These are phyloP conservation scores for Trypanosoma rangeli DNA, from an alignment of 208 protist species.

Conservation along the genomic window DNA sequence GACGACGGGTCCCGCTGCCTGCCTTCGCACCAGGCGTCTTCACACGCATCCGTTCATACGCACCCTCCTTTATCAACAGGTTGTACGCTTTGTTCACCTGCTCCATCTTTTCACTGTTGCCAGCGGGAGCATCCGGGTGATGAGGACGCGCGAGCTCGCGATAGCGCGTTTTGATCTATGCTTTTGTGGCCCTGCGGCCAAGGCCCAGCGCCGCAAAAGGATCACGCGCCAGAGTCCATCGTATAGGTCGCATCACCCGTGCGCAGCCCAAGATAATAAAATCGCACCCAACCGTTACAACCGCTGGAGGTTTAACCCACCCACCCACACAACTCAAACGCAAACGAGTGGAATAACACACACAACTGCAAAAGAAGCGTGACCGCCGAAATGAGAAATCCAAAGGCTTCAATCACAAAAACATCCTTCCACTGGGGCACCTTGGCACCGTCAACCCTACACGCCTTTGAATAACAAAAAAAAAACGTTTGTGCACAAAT, in stretches of 20 bases:
- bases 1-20: not conserved
- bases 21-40: constrained; percentile 9
- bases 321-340: not conserved
- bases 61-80: constrained; percentile 77
- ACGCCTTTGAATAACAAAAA: too few species aligned
- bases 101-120: constrained; percentile 77
- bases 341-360: not conserved
- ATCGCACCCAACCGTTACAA: not conserved
- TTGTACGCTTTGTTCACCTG: constrained; percentile 88
- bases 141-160: constrained; percentile 80
- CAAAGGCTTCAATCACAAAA: too few species aligned
- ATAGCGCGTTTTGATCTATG: constrained; percentile 83
- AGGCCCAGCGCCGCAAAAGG: constrained; percentile 78
- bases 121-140: constrained; percentile 72
- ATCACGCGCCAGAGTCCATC: constrained; percentile 23
- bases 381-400: too few species aligned
- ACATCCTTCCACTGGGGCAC: too few species aligned
- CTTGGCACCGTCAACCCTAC: too few species aligned
- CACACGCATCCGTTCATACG: constrained; percentile 69
- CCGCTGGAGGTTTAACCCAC: not conserved
- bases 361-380: too few species aligned
- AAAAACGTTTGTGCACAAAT: too few species aligned
- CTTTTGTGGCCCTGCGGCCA: constrained; percentile 57
- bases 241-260: constrained; percentile 10
- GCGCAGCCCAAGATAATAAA: not conserved